These are phyloP conservation scores for Candida ficus DNA, from an alignment of 805 yeast genomes.

Conservation along the genomic window DNA sequence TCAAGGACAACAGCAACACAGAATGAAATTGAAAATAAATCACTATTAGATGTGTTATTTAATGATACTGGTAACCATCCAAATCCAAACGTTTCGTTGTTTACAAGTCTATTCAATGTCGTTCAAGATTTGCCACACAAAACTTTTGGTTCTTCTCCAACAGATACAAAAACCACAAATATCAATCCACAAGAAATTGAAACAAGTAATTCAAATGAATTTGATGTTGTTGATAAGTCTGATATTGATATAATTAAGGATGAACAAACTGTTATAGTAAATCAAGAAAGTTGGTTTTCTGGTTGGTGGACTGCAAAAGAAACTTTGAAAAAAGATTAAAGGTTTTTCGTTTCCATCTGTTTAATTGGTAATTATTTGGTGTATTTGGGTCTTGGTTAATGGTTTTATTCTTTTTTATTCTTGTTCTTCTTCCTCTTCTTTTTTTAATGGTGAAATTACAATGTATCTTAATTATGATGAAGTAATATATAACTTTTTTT, in stretches of 20 bases:
- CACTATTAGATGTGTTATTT: neutral
- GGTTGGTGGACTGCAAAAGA: neutral
- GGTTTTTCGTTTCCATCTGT: neutral
- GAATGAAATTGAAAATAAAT: neutral
- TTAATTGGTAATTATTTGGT: neutral
- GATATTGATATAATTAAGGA: constrained; percentile 15
- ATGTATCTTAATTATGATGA: neutral
- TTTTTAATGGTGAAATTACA: too few relatives aligned
- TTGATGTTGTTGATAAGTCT: constrained; percentile 39
- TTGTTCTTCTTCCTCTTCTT: neutral
- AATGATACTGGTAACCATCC: neutral
- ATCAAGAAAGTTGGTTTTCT: neutral
- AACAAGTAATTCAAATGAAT: constrained; percentile 27
- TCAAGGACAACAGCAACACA: neutral
- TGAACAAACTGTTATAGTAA: neutral
- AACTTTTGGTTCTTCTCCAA: too few relatives aligned
- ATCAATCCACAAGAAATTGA: neutral
- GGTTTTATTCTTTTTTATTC: neutral
- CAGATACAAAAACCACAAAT: neutral
- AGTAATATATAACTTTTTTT: neutral
- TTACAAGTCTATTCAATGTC: constrained; percentile 4
- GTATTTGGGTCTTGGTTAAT: neutral
- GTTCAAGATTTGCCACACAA: neutral
- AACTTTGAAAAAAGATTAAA: neutral
- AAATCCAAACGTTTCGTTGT: neutral